Percentiles rank a stretch among this genome's conserved stretches.
phyloP scores from a whole-genome alignment of 805 yeast genomes.

The Ogataea philodendri region DNA sequence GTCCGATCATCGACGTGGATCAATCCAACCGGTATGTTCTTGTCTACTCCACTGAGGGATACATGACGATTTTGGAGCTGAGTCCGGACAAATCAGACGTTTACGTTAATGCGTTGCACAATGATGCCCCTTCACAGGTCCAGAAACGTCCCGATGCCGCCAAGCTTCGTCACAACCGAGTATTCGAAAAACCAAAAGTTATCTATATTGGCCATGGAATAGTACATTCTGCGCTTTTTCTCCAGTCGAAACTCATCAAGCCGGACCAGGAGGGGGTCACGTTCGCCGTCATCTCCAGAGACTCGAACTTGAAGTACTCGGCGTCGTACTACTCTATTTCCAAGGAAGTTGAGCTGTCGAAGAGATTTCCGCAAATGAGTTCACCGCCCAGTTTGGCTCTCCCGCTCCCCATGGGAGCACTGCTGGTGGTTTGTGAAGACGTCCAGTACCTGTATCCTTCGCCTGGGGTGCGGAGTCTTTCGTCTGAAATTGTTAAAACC shows the following conservation, averaged over 20 bases:
- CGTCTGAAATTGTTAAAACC: slow-evolving; percentile 2
- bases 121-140: slow-evolving; percentile 18
- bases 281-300: slow-evolving; percentile 19
- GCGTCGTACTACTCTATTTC: slow-evolving; percentile 17
- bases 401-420: slow-evolving; percentile 16
- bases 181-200: slow-evolving; percentile 21
- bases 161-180: slow-evolving; percentile 10
- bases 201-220: slow-evolving; percentile 18
- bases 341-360: slow-evolving; percentile 5
- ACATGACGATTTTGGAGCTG: slow-evolving; percentile 22
- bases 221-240: slow-evolving; percentile 16
- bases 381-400: slow-evolving; percentile 17
- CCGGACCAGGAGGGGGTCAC: slow-evolving; percentile 12
- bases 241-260: slow-evolving; percentile 2
- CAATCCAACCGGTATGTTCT: slow-evolving; percentile 19
- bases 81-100: slow-evolving; percentile 22
- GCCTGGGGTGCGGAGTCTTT: slow-evolving; percentile 10
- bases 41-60: slow-evolving; percentile 22
- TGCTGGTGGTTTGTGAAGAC: slow-evolving; percentile 20
- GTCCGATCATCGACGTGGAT: slow-evolving; percentile 25
- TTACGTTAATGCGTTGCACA: slow-evolving; percentile 17
- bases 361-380: slow-evolving; percentile 16
- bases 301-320: slow-evolving; percentile 18
- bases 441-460: slow-evolving; percentile 20
- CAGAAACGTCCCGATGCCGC: slow-evolving; percentile 15